A percentile compares a stretch with the other conserved stretches of the same genome.
phyloP scores from a whole-genome alignment of 2,329 filamentous ascomycete genomes.

The Aureobasidium pullulans region DNA sequence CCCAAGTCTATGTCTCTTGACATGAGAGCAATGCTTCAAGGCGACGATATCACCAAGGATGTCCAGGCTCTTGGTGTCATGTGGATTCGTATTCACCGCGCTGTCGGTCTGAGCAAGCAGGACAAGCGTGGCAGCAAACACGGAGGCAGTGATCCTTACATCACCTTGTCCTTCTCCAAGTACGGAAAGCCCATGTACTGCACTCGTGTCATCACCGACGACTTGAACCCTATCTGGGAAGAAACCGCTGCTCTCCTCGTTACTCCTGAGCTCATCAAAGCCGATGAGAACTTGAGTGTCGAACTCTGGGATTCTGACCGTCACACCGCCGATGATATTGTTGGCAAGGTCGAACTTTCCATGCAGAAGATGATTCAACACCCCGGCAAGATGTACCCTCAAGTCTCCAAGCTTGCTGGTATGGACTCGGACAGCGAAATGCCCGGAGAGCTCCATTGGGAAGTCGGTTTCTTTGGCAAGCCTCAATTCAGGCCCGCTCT shows the following conservation, averaged over 20 bases:
- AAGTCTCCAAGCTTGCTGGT: constrained; percentile 74
- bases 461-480: constrained; percentile 91
- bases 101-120: constrained; percentile 82
- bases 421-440: constrained; percentile 78
- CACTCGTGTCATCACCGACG: constrained; percentile 89
- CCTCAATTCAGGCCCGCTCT: constrained; percentile 78
- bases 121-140: constrained; percentile 73
- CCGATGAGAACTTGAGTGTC: constrained; percentile 84
- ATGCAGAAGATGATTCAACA: constrained; percentile 94
- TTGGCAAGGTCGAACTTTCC: constrained; percentile 87
- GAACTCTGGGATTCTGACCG: constrained; percentile 96
- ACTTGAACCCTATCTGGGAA: constrained; percentile 87
- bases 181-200: constrained; percentile 98
- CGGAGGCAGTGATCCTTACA: constrained; percentile 90
- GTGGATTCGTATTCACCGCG: constrained; percentile 86
- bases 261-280: constrained; percentile 83
- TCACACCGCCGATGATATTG: constrained; percentile 85
- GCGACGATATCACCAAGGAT: constrained; percentile 87
- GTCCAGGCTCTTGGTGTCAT: constrained; percentile 80
- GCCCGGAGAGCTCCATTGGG: constrained; percentile 92
- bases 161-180: constrained; percentile 90
- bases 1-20: constrained; percentile 85
- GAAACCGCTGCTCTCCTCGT: constrained; percentile 81
- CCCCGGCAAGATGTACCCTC: constrained; percentile 85
- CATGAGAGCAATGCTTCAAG: constrained; percentile 80